Evolutionary conservation across 768 basidiomycete genomes (phyloP).

Genomic region (Clavulina sp.): DNA sequence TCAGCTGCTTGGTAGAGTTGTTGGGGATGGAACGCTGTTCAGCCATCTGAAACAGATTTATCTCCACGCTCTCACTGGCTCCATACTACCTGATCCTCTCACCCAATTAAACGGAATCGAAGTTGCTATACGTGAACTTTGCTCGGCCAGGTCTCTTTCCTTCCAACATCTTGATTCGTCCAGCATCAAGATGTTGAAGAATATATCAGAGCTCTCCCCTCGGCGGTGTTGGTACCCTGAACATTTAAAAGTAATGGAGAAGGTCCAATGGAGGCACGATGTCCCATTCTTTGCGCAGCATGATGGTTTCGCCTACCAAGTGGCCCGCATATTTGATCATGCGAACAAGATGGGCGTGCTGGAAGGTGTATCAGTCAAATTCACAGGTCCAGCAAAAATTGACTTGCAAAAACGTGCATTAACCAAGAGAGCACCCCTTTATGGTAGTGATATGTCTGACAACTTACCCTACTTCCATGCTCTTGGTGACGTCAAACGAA

Average conservation of each 20-base stretch:
- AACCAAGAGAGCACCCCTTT: too few relatives aligned
- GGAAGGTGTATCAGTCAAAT: too few relatives aligned
- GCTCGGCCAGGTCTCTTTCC: constrained; percentile 24
- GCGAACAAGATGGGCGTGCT: background rate
- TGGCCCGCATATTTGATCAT: background rate
- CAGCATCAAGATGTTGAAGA: background rate
- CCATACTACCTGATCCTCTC: constrained; percentile 27
- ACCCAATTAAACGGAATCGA: constrained; percentile 27
- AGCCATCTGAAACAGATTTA: constrained; percentile 24
- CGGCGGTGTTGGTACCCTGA: background rate
- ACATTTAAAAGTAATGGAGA: background rate
- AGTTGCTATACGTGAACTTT: constrained; percentile 25
- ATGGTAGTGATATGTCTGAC: too few relatives aligned
- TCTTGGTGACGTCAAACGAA: too few relatives aligned
- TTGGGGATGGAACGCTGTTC: constrained; percentile 15
- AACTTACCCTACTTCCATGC: too few relatives aligned
- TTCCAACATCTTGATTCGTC: constrained; percentile 18
- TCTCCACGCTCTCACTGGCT: constrained; percentile 29
- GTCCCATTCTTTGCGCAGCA: background rate
- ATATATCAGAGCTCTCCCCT: background rate
- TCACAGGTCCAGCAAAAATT: too few relatives aligned
- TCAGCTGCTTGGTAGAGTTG: constrained; percentile 17
- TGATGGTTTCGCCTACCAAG: background rate
- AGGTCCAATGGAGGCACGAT: background rate
- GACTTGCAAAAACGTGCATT: too few relatives aligned